Evolutionary conservation across 352 stramenopile species (phyloP).

Genomic region (Globisporangium yorkense): DNA sequence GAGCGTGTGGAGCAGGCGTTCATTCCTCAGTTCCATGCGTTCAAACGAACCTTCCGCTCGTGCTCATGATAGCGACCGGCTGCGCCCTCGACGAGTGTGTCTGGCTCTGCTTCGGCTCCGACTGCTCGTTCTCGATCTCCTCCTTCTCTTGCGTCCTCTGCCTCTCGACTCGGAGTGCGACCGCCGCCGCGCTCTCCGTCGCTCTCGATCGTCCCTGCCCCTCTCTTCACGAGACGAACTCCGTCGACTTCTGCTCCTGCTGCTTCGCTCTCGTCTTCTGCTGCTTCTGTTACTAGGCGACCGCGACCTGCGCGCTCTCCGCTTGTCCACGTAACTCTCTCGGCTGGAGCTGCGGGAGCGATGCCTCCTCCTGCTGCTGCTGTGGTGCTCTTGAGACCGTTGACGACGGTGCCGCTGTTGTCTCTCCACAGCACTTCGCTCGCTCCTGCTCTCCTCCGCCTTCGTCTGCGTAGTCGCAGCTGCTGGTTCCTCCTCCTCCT

Average conservation of each 20-base stretch:
- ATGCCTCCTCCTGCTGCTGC: neutral
- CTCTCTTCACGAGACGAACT: neutral
- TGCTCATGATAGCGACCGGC: neutral
- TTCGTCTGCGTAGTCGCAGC: neutral
- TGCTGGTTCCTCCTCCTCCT: neutral
- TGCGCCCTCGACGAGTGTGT: neutral
- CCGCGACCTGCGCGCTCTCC: neutral
- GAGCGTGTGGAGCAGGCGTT: neutral
- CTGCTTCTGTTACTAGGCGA: conserved; percentile 8
- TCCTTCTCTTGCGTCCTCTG: neutral
- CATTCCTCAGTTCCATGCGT: neutral
- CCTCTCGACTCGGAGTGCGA: neutral
- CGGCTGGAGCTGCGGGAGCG: too few relatives aligned
- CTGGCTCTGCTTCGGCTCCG: neutral
- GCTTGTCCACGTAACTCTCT: conserved; percentile 2
- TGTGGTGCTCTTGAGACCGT: neutral
- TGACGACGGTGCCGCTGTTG: neutral
- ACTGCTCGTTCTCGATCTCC: conserved; percentile 5
- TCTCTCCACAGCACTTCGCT: too few relatives aligned
- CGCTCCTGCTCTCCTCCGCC: neutral
- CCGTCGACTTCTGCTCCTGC: neutral
- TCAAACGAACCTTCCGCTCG: too few relatives aligned
- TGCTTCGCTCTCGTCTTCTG: neutral
- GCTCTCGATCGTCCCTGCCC: neutral
- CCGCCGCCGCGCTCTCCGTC: neutral